Percentiles rank a stretch among this genome's conserved stretches.
phyloP scores from a whole-genome alignment of 805 yeast genomes.

The Nakazawaea laoshanensis region DNA sequence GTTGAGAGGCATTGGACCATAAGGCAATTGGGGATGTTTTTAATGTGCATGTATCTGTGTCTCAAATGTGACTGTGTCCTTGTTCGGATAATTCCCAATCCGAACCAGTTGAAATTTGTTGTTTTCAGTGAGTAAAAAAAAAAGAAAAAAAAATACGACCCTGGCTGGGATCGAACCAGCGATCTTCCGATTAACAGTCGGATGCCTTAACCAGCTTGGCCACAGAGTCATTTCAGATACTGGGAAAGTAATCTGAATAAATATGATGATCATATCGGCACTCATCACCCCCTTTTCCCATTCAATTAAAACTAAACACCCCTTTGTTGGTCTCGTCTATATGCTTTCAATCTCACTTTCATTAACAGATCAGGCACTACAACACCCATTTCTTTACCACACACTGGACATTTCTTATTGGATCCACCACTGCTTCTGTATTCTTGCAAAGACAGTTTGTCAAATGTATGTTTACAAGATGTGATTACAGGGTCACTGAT shows the following conservation, averaged over 20 bases:
- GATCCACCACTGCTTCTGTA: constrained; percentile 18
- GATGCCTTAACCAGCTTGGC: constrained; percentile 12
- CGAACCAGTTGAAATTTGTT: too few species aligned
- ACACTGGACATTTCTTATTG: constrained; percentile 48
- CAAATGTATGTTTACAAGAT: constrained; percentile 67
- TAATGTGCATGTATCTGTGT: too few species aligned
- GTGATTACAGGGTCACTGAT: constrained; percentile 48
- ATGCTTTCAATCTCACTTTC: constrained; percentile 43
- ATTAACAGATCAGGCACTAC: constrained; percentile 41
- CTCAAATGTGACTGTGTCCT: too few species aligned
- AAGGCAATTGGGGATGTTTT: too few species aligned
- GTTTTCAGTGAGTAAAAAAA: too few species aligned
- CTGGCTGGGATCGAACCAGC: constrained; percentile 11
- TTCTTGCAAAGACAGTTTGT: constrained; percentile 32
- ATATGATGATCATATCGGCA: neutral
- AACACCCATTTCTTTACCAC: constrained; percentile 22
- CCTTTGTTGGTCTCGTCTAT: constrained; percentile 17
- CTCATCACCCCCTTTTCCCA: neutral
- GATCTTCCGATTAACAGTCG: constrained; percentile 12
- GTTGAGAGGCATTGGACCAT: too few species aligned
- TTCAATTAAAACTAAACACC: too few species aligned
- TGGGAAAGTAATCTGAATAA: too few species aligned
- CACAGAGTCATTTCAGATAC: constrained; percentile 9
- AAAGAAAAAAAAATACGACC: constrained; percentile 8
- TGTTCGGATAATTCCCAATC: too few species aligned